Conservation (phyloP, 164 flowering plant species). For the Saururus chinensis region DNA sequence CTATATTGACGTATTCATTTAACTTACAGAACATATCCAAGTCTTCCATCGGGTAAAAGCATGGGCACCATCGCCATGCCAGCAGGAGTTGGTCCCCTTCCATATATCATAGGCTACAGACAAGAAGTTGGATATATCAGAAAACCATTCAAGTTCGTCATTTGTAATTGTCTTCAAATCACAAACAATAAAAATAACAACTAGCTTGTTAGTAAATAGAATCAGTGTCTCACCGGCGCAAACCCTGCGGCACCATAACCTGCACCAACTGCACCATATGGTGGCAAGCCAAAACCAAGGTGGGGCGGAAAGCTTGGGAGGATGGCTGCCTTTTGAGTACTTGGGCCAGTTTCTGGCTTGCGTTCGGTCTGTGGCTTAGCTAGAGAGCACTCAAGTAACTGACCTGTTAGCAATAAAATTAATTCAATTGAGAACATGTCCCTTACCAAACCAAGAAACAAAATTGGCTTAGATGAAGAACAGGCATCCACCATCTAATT, state of each 20-base stretch:
- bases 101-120: conserved; percentile 74
- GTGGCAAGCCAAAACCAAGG: conserved; percentile 60
- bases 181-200: not conserved
- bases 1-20: not conserved
- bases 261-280: conserved; percentile 50
- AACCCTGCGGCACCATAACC: conserved; percentile 58
- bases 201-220: not conserved
- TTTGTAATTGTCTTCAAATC: not conserved
- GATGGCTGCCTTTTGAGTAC: conserved; percentile 38
- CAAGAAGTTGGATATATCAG: conserved; percentile 6
- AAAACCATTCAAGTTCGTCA: not conserved
- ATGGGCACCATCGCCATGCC: conserved; percentile 92
- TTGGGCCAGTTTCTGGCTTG: conserved; percentile 39
- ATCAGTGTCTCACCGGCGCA: conserved; percentile 35
- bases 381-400: conserved; percentile 76
- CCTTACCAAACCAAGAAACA: not conserved
- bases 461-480: not conserved
- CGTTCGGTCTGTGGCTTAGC: conserved; percentile 84
- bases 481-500: conserved; percentile 48
- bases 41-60: conserved; percentile 80
- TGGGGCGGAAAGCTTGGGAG: conserved; percentile 53
- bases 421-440: not conserved
- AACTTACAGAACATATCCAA: conserved; percentile 85
- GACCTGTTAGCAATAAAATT: conserved; percentile 33
- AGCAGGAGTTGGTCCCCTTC: conserved; percentile 55